A percentile compares a stretch with the other conserved stretches of the same genome.
These are phyloP conservation scores for Trebouxia sp. DNA, from an alignment of 139 green algal species.

Conservation along the genomic window DNA sequence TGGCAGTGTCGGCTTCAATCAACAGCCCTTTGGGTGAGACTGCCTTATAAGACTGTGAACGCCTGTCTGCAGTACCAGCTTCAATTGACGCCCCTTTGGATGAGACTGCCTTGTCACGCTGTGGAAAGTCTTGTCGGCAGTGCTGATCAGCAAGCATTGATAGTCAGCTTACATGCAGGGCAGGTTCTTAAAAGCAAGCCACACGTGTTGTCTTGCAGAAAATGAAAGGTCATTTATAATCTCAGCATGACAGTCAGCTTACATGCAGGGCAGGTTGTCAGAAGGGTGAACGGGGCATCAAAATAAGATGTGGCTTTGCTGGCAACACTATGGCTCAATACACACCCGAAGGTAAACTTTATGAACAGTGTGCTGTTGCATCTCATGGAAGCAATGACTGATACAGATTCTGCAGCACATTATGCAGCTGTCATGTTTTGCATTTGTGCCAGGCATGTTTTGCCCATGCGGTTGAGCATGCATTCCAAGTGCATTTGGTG, in stretches of 20 bases:
- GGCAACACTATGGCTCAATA: conserved; percentile 58
- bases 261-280: background rate
- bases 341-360: conserved; percentile 21
- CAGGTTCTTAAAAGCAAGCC: background rate
- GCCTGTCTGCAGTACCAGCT: conserved; percentile 31
- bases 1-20: conserved; percentile 30
- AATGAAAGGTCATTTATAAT: too few relatives aligned
- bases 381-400: too few relatives aligned
- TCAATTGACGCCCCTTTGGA: background rate
- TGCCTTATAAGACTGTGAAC: conserved; percentile 30
- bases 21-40: background rate
- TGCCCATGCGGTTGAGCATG: too few relatives aligned
- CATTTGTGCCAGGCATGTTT: too few relatives aligned
- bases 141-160: too few relatives aligned
- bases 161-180: too few relatives aligned
- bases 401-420: too few relatives aligned
- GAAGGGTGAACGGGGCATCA: background rate
- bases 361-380: too few relatives aligned
- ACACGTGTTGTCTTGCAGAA: too few relatives aligned
- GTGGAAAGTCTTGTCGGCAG: background rate
- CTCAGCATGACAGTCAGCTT: too few relatives aligned
- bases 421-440: too few relatives aligned
- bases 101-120: conserved; percentile 26
- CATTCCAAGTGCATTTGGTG: too few relatives aligned
- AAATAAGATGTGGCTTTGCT: conserved; percentile 19